phyloP scores from a whole-genome alignment of 192 early-diverging fungal genomes.

The Backusella macrospora region DNA sequence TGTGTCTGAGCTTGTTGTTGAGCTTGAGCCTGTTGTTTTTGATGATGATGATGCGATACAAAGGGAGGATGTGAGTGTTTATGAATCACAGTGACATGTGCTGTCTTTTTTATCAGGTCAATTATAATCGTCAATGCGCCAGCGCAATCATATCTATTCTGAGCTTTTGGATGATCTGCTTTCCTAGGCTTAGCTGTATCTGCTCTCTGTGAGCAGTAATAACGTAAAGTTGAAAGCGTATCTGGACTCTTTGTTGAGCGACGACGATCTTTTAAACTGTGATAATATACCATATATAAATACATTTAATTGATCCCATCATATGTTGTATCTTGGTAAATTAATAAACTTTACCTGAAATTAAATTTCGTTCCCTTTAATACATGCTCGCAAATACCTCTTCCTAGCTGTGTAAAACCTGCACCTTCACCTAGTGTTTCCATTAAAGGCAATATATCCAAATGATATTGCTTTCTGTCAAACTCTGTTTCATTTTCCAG shows the following conservation, averaged over 20 bases:
- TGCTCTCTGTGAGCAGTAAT: constrained; percentile 41
- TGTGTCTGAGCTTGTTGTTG: background rate
- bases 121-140: constrained; percentile 42
- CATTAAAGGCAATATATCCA: constrained; percentile 35
- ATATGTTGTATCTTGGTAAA: too few relatives aligned
- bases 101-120: constrained; percentile 36
- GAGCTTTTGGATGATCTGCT: constrained; percentile 33
- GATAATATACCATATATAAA: background rate
- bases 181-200: constrained; percentile 42
- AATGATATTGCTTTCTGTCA: constrained; percentile 35
- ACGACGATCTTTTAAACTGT: constrained; percentile 41
- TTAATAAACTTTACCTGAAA: constrained; percentile 34
- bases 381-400: constrained; percentile 37
- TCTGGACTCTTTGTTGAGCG: constrained; percentile 35
- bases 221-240: constrained; percentile 38
- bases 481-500: constrained; percentile 30
- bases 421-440: constrained; percentile 20
- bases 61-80: constrained; percentile 39
- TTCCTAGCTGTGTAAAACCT: constrained; percentile 36
- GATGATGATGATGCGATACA: constrained; percentile 25
- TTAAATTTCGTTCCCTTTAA: constrained; percentile 40
- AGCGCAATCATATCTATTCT: constrained; percentile 37
- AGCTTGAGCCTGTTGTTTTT: constrained; percentile 18
- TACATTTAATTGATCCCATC: too few relatives aligned
- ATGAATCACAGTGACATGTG: constrained; percentile 38